A percentile compares a stretch with the other conserved stretches of the same genome.
These are phyloP conservation scores for Nemania sp. DNA, from an alignment of 2,329 filamentous ascomycete species.

Conservation along the genomic window DNA sequence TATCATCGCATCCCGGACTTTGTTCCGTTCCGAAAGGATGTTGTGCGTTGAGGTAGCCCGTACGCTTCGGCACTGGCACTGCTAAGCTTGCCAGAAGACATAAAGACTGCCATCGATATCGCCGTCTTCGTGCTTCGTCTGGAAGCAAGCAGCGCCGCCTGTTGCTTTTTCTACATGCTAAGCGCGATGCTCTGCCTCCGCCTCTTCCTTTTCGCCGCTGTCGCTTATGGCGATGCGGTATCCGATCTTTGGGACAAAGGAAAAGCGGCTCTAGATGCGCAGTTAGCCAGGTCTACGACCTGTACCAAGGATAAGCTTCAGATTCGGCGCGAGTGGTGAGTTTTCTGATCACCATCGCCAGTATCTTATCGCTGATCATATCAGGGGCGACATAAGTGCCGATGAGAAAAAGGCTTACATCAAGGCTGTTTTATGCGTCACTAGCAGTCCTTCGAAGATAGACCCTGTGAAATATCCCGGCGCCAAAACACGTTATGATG, in stretches of 20 bases:
- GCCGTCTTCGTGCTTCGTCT: neutral
- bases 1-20: constrained; percentile 9
- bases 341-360: neutral
- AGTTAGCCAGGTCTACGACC: constrained; percentile 30
- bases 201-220: constrained; percentile 10
- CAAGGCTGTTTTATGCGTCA: constrained; percentile 34
- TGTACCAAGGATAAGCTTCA: constrained; percentile 32
- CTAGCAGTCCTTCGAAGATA: constrained; percentile 30
- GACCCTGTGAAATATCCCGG: constrained; percentile 31
- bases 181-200: constrained; percentile 13
- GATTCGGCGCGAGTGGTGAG: constrained; percentile 33
- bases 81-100: neutral
- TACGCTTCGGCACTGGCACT: neutral
- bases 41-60: neutral
- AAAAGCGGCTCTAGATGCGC: constrained; percentile 28
- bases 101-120: constrained; percentile 8
- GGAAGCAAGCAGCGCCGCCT: too few species aligned
- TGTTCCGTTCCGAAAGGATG: constrained; percentile 27
- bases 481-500: constrained; percentile 38
- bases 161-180: constrained; percentile 18
- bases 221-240: constrained; percentile 30
- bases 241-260: constrained; percentile 33
- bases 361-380: neutral
- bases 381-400: constrained; percentile 24
- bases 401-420: constrained; percentile 31